Evolutionary conservation across 495 filamentous ascomycete species (phyloP), one percentile per base, ranked within the genome.

Genomic region (Parmelia sp.): DNA sequence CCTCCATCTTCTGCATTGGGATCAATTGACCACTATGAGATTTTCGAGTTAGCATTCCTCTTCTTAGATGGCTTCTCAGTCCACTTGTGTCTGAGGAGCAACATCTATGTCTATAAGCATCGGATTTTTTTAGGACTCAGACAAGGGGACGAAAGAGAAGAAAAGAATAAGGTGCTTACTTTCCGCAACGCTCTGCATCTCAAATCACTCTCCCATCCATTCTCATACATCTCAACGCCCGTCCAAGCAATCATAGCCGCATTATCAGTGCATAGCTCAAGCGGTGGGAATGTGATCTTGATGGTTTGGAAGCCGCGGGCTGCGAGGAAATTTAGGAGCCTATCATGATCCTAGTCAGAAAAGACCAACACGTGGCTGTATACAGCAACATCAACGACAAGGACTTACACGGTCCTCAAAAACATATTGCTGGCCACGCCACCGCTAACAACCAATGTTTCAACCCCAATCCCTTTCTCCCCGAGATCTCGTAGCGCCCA

Each of bases 171-270:
- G 10, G n/a, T 10, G 10, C n/a, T 25, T 8, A 47, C 44, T 47
- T 87, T 90, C 61, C 84, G 79, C 25, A 89, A 61, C 10, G 89
- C 80, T 40, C 80, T 71, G 57, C 85, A 80, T 29, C 74, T 78
- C 35, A 92, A 68, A 27, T 80, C 79, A 23, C 84, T 87, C 57
- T 76, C 73, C 81, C 83, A 93, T 0, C 93, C 92, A 5, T 80
- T 84, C 72, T 91, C 85, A 64, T 80, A 97, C 91, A 97, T 96
- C 78, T 96, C 92, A 61, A 91, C 81, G 0, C 89, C 94, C 8
- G 92, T 82, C 94, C 94, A 98, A 1, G 89, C 93, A 68, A 97
- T 91, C 94, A 97, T 98, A n/a, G 91, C 91, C 21, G 92, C 94
- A 77, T 97, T 97, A 71, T 98, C 94, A 0, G 90, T 96, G 68